Base-by-base conservation (phyloP, 192 early-diverging fungal species). In the Podila clonocystis region DNA sequence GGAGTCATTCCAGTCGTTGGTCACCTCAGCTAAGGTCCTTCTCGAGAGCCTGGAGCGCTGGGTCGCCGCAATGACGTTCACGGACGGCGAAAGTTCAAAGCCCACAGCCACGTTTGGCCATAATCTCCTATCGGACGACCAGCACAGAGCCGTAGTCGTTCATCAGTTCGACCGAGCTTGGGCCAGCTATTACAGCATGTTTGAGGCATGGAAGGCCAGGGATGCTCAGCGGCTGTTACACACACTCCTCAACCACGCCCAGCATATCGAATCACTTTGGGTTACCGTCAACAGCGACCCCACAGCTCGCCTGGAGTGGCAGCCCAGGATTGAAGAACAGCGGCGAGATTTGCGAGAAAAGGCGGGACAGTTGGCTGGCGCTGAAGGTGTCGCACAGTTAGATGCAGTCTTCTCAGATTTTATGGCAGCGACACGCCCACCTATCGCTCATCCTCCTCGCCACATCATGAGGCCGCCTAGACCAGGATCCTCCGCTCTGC, bases 191-290 rank as follows among this genome's bases (percentile, higher is more conserved):
- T 91, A 88, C 75, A 68, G 62, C 36, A 75, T 88, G 12, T 95
- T 95, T 65, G 84, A 93, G 55, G 85, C 84, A 4, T 95, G 93
- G 93, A 94, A 94, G 69, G 66, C 82, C 7, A 79, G 77, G 62
- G 94, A 95, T 74, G 86, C 88, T 7, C 67, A 85, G 13, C 84
- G 90, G 20, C 80, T 94, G n/a, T 65, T 94, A 5, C 77, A 88
- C 8, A 89, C 86, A 20, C 66, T 95, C 28, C 82, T 93, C 57
- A 82, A 85, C 7, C 93, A 95, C 67, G 93, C 83, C 26, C 82
- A 88, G 29, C 90, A 94, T 45, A 87, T 94, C 45, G 90, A 89
- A 38, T 57, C 85, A 5, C 79, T 95, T 3, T 93, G 90, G 89
- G 68, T 87, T 11, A 89, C 86, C 7, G 87, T 94, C 1, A 77